Evolutionary conservation across 169 alveolate genomes (phyloP).

Genomic region (Fabrea salina): DNA sequence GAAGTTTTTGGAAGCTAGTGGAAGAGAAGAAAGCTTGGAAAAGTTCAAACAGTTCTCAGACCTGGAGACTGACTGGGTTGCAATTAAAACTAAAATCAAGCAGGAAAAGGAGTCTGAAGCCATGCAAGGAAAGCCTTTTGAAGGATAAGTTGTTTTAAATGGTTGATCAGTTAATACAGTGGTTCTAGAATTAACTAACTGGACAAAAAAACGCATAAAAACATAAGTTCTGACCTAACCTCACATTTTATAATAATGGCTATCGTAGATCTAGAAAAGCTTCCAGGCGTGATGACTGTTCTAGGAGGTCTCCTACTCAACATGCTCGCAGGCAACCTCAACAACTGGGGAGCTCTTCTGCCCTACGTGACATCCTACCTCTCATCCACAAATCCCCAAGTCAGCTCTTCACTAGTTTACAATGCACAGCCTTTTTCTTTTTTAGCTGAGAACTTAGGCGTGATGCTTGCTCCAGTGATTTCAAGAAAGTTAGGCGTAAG

Average conservation of each 20-base stretch:
- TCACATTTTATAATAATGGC: too few relatives aligned
- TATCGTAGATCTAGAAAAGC: too few relatives aligned
- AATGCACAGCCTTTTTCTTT: not conserved
- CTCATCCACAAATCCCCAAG: not conserved
- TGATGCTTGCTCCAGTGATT: not conserved
- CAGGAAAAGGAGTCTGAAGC: constrained; percentile 72
- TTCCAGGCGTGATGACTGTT: not conserved
- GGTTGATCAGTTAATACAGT: too few relatives aligned
- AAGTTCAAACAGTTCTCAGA: constrained; percentile 60
- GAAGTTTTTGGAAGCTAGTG: constrained; percentile 60
- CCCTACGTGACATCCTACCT: not conserved
- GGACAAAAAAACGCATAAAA: too few relatives aligned
- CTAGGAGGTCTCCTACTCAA: not conserved
- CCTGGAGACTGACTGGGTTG: constrained; percentile 63
- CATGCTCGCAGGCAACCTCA: not conserved
- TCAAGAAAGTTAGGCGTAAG: too few relatives aligned
- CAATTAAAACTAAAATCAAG: constrained; percentile 65
- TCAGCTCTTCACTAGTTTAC: not conserved
- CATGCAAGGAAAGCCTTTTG: not conserved
- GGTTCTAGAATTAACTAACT: too few relatives aligned
- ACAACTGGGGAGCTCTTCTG: not conserved
- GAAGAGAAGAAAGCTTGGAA: constrained; percentile 71
- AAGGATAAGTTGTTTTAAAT: too few relatives aligned
- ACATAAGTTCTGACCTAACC: too few relatives aligned
- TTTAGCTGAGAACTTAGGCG: not conserved